A percentile compares a stretch with the other conserved stretches of the same genome.
These are phyloP conservation scores for Asterella californica DNA, from an alignment of 225 moss, liverwort and hornwort genomes.

Conservation along the genomic window DNA sequence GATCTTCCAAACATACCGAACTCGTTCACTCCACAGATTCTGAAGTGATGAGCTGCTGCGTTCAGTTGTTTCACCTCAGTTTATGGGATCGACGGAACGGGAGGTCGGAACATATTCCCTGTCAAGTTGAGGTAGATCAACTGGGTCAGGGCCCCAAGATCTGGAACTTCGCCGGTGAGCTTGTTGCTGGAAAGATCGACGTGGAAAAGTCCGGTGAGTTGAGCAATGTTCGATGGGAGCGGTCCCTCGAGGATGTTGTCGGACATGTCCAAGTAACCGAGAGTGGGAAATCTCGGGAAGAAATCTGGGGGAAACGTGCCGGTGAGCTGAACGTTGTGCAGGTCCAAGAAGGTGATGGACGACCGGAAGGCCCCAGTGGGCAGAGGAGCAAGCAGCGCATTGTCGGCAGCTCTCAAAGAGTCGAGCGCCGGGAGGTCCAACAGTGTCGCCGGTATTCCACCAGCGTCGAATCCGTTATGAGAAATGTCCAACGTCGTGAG, in stretches of 20 bases:
- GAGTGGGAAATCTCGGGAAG: neutral
- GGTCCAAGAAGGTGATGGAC: slow-evolving; percentile 2
- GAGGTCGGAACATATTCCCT: slow-evolving; percentile 21
- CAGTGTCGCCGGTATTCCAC: slow-evolving; percentile 17
- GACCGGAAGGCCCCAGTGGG: slow-evolving; percentile 10
- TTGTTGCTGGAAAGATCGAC: slow-evolving; percentile 31
- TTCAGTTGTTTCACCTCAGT: no score
- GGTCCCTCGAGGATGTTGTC: slow-evolving; percentile 12
- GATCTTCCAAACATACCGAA: no score
- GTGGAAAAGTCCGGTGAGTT: neutral
- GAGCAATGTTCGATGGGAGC: slow-evolving; percentile 21
- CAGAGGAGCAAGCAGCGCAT: slow-evolving; percentile 18
- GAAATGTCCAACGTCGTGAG: slow-evolving; percentile 27
- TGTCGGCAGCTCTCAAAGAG: slow-evolving; percentile 25
- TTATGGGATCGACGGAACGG: slow-evolving; percentile 21
- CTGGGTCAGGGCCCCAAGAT: slow-evolving; percentile 3
- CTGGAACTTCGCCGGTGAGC: slow-evolving; percentile 17
- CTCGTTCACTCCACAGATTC: no score
- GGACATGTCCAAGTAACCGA: slow-evolving; percentile 23
- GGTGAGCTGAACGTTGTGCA: slow-evolving; percentile 16
- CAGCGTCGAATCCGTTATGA: slow-evolving; percentile 16
- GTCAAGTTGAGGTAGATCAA: slow-evolving; percentile 26
- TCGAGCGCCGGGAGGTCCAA: neutral
- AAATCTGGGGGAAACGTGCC: slow-evolving; percentile 25
- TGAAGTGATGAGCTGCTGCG: no score